Evolutionary conservation across 2,329 filamentous ascomycete genomes (phyloP).

Genomic region (Bimuria novae-zelandiae): DNA sequence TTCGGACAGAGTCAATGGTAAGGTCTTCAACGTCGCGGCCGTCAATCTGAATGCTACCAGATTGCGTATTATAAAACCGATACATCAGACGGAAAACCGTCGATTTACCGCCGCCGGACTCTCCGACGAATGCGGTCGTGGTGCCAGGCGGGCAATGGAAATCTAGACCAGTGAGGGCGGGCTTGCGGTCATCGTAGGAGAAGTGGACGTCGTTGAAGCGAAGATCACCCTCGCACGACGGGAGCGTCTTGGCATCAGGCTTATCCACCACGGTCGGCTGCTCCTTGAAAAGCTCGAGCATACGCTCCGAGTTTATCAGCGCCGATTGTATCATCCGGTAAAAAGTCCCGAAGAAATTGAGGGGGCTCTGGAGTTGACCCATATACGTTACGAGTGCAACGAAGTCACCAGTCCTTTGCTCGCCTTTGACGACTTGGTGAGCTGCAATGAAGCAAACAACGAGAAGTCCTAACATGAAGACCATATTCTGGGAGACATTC

Average conservation of each 20-base stretch:
- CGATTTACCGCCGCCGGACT: constrained; percentile 96
- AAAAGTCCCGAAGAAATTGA: constrained; percentile 85
- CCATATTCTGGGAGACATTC: constrained; percentile 65
- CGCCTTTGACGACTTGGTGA: constrained; percentile 67
- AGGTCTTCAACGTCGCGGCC: constrained; percentile 81
- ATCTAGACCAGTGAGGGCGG: constrained; percentile 79
- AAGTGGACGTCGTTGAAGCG: constrained; percentile 89
- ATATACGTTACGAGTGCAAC: constrained; percentile 75
- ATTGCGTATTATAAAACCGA: constrained; percentile 87
- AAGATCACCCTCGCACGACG: constrained; percentile 77
- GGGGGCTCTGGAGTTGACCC: constrained; percentile 71
- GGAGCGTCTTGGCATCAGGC: constrained; percentile 65
- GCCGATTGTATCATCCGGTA: constrained; percentile 95
- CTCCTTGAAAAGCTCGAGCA: constrained; percentile 96
- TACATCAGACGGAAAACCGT: constrained; percentile 95
- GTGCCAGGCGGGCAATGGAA: constrained; percentile 89
- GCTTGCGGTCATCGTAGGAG: constrained; percentile 83
- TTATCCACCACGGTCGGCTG: constrained; percentile 86
- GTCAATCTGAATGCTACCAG: constrained; percentile 82
- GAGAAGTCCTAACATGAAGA: constrained; percentile 68
- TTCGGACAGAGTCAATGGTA: constrained; percentile 90
- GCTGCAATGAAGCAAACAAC: constrained; percentile 72
- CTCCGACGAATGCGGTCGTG: constrained; percentile 93
- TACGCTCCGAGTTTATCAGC: constrained; percentile 95
- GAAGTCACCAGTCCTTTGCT: constrained; percentile 68